Conservation (phyloP, 495 filamentous ascomycete genomes). For the Tuber brumale region DNA sequence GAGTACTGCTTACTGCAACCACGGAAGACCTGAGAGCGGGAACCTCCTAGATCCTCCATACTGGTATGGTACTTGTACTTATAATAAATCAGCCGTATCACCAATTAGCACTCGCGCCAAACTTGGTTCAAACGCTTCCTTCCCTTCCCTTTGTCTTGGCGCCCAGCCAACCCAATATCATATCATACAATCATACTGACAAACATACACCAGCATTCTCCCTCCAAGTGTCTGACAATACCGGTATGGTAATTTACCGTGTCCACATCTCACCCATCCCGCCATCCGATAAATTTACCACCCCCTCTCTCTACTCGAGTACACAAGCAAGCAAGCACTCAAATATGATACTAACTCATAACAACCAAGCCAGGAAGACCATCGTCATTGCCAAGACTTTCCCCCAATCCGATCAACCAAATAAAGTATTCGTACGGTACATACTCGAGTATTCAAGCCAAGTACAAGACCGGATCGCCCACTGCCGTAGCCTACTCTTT, state of each 20-base stretch:
- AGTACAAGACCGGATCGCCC: not conserved
- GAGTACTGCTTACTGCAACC: too few species aligned
- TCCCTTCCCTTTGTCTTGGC: not conserved
- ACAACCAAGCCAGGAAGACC: not conserved
- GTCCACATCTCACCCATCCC: too few species aligned
- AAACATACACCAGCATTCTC: not conserved
- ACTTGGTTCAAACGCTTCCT: not conserved
- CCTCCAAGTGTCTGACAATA: not conserved
- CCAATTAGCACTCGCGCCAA: not conserved
- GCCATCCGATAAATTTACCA: too few species aligned
- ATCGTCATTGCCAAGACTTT: not conserved
- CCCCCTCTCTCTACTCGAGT: not conserved
- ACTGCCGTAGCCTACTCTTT: not conserved
- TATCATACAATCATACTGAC: slow-evolving; percentile 6
- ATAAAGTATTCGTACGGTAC: not conserved
- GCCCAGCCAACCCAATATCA: not conserved
- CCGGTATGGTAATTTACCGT: too few species aligned
- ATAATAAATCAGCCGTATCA: not conserved
- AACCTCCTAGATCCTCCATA: not conserved
- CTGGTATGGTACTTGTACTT: too few species aligned
- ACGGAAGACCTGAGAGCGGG: too few species aligned
- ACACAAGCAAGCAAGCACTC: too few species aligned
- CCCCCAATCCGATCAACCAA: not conserved
- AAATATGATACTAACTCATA: not conserved
- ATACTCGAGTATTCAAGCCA: too few species aligned